Evolutionary conservation across 1,139 yeast species (phyloP).

Genomic region (Chernovozyma aurita): DNA sequence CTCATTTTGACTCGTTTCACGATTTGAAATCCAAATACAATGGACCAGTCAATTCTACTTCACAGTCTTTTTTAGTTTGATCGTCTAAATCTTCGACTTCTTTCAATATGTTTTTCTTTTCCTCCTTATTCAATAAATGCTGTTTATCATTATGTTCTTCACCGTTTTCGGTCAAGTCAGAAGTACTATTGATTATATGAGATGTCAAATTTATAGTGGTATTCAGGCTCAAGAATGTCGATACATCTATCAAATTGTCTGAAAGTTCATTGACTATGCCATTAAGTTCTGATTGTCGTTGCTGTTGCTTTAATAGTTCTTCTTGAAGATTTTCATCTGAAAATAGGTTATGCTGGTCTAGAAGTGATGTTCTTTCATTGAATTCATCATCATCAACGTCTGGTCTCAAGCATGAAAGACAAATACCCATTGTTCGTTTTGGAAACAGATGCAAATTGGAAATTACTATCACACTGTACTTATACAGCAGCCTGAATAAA

Average conservation of each 20-base stretch:
- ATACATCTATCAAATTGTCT: slow-evolving; percentile 42
- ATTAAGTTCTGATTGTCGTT: slow-evolving; percentile 40
- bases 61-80: slow-evolving; percentile 18
- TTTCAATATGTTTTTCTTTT: slow-evolving; percentile 19
- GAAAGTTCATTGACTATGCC: slow-evolving; percentile 40
- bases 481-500: too few species aligned
- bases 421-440: slow-evolving; percentile 52
- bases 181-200: slow-evolving; percentile 5
- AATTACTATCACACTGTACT: too few species aligned
- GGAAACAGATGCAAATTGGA: too few species aligned
- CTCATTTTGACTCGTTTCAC: too few species aligned
- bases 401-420: slow-evolving; percentile 44
- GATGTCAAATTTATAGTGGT: slow-evolving; percentile 7
- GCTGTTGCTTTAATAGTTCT: slow-evolving; percentile 37
- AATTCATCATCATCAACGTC: slow-evolving; percentile 34
- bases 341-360: slow-evolving; percentile 27
- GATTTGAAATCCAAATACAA: slow-evolving; percentile 26
- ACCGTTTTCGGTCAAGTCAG: neutral
- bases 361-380: slow-evolving; percentile 35
- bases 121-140: slow-evolving; percentile 10
- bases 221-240: slow-evolving; percentile 30
- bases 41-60: slow-evolving; percentile 20
- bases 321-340: slow-evolving; percentile 37
- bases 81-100: slow-evolving; percentile 18
- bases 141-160: neutral